Conservation (phyloP, 495 filamentous ascomycete genomes). For the Chaetomium cochliodes region DNA sequence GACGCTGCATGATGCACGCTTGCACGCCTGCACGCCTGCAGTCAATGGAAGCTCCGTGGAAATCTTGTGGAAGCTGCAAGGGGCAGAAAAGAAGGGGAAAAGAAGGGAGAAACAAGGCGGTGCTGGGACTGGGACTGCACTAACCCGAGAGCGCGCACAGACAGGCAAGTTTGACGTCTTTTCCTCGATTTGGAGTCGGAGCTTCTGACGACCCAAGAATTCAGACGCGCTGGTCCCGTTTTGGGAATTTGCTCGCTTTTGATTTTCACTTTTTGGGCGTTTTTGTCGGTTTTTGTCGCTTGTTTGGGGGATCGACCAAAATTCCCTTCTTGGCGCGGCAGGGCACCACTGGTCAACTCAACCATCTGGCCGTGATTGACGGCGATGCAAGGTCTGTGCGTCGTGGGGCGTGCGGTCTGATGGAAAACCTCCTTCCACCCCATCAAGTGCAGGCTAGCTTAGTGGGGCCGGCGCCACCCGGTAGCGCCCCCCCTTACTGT, state of each 20-base stretch:
- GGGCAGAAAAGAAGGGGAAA: neutral
- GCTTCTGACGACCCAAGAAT: constrained; percentile 15
- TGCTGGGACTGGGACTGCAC: too few relatives aligned
- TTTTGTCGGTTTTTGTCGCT: constrained; percentile 8
- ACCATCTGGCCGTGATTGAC: too few relatives aligned
- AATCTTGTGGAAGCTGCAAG: neutral
- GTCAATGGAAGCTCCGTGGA: constrained; percentile 9
- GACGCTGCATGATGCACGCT: constrained; percentile 7
- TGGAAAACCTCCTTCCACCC: neutral
- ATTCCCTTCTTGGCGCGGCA: constrained; percentile 22
- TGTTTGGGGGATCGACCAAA: constrained; percentile 22
- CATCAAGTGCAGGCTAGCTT: constrained; percentile 6
- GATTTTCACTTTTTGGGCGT: constrained; percentile 18
- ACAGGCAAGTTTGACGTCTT: neutral
- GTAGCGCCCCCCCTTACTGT: neutral
- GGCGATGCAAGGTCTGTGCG: constrained; percentile 11
- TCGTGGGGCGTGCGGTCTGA: neutral
- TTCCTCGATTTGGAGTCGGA: neutral
- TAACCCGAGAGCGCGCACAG: neutral
- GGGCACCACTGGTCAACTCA: constrained; percentile 5
- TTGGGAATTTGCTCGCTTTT: constrained; percentile 14
- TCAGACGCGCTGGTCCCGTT: constrained; percentile 15
- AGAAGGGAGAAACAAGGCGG: neutral
- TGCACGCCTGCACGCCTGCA: constrained; percentile 6
- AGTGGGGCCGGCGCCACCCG: constrained; percentile 10